Conservation (phyloP, 2,329 filamentous ascomycete species). For the Penicillium corylophilum region DNA sequence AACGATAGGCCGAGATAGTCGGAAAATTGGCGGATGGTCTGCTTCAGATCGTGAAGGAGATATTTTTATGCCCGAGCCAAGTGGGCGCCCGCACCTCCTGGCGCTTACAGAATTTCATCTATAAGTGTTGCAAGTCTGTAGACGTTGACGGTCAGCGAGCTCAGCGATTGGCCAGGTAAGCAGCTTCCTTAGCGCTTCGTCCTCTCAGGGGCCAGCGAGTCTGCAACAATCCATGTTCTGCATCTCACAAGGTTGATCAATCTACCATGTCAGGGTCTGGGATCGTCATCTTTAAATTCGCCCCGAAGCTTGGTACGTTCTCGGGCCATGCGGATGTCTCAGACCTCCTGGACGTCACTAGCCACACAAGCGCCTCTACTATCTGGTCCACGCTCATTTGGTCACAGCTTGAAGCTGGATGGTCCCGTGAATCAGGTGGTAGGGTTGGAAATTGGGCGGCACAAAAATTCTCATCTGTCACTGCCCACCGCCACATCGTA, state of each 20-base stretch:
- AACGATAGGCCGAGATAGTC: constrained; percentile 17
- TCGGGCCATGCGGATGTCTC: neutral
- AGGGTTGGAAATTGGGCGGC: neutral
- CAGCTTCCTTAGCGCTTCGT: constrained; percentile 14
- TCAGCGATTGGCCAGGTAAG: constrained; percentile 11
- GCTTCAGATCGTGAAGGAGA: constrained; percentile 9
- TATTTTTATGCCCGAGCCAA: constrained; percentile 17
- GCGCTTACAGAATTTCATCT: constrained; percentile 16
- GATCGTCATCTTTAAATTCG: neutral
- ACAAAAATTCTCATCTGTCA: neutral
- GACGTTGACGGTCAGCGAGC: neutral
- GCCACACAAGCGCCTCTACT: neutral
- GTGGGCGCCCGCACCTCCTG: constrained; percentile 13
- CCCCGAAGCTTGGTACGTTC: neutral
- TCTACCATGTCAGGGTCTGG: neutral
- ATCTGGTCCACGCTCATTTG: neutral
- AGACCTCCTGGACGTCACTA: neutral
- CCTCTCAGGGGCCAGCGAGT: neutral
- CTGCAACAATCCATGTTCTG: neutral
- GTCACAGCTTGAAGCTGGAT: neutral
- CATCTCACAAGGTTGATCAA: neutral
- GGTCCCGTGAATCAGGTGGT: neutral
- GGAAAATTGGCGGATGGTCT: constrained; percentile 5
- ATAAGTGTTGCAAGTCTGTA: constrained; percentile 15
- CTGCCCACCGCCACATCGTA: neutral